Evolutionary conservation across 2,329 filamentous ascomycete genomes (phyloP).

Genomic region (Knoxdaviesia proteae): DNA sequence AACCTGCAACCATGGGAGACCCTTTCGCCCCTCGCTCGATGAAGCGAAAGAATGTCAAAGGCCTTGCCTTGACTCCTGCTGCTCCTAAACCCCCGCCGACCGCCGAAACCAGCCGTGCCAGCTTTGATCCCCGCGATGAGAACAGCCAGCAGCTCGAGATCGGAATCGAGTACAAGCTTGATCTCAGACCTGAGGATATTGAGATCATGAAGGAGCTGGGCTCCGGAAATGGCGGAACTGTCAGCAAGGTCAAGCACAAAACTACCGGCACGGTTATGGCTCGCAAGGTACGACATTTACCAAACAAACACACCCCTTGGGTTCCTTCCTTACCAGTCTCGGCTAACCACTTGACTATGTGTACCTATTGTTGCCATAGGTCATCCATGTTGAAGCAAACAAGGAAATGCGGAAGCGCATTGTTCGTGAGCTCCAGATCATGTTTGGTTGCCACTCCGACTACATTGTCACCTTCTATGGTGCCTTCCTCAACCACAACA

Average conservation of each 20-base stretch:
- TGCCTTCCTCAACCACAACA: constrained; percentile 86
- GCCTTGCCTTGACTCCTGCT: constrained; percentile 66
- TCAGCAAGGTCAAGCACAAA: constrained; percentile 92
- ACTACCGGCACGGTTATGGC: constrained; percentile 95
- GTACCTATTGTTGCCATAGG: constrained; percentile 25
- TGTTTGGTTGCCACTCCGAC: constrained; percentile 92
- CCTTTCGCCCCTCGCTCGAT: constrained; percentile 53
- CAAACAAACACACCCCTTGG: neutral
- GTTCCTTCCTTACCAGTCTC: neutral
- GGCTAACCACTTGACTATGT: neutral
- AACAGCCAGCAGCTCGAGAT: constrained; percentile 60
- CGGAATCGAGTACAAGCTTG: constrained; percentile 88
- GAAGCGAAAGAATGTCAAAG: constrained; percentile 99
- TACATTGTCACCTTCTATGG: constrained; percentile 97
- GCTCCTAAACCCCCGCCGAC: constrained; percentile 52
- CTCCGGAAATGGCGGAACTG: constrained; percentile 88
- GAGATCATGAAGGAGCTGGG: constrained; percentile 88
- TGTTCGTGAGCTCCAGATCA: constrained; percentile 89
- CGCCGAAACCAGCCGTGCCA: constrained; percentile 47
- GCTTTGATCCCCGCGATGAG: constrained; percentile 25
- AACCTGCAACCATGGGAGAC: constrained; percentile 30
- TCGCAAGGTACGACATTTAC: constrained; percentile 48
- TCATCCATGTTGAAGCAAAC: constrained; percentile 96
- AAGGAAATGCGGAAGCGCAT: constrained; percentile 94
- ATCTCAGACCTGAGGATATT: constrained; percentile 78